Evolutionary conservation across 2,329 filamentous ascomycete species (phyloP).

Genomic region (Lecanicillium sp.): DNA sequence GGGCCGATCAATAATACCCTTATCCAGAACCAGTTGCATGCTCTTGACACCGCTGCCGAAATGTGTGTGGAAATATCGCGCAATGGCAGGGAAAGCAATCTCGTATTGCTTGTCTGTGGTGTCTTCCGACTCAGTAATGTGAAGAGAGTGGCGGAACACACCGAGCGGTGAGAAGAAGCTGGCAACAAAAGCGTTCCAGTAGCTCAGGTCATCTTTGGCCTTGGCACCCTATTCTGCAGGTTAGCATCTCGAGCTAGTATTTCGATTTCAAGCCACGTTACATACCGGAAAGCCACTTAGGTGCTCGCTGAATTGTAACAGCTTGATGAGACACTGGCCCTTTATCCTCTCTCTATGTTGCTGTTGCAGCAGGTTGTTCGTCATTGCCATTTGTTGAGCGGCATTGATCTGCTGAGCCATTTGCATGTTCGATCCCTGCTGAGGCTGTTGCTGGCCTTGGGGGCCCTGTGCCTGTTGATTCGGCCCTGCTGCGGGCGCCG

Average conservation of each 20-base stretch:
- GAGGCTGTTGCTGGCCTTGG: conserved; percentile 25
- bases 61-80: conserved; percentile 83
- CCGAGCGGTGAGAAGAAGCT: conserved; percentile 74
- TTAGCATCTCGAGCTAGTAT: conserved; percentile 7
- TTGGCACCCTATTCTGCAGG: conserved; percentile 37
- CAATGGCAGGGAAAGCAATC: conserved; percentile 70
- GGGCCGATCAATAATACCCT: conserved; percentile 44
- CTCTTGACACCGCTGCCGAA: conserved; percentile 80
- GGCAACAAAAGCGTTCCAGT: conserved; percentile 74
- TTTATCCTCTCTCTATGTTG: conserved; percentile 45
- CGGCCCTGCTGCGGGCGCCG: conserved; percentile 32
- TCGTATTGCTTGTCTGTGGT: conserved; percentile 72
- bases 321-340: conserved; percentile 48
- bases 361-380: conserved; percentile 30
- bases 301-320: conserved; percentile 56
- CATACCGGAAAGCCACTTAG: conserved; percentile 42
- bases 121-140: conserved; percentile 47
- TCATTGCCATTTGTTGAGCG: conserved; percentile 27
- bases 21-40: conserved; percentile 79
- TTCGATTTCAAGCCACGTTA: conserved; percentile 26
- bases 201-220: conserved; percentile 58
- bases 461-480: conserved; percentile 20
- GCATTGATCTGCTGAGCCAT: conserved; percentile 19
- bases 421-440: conserved; percentile 25
- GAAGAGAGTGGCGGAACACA: conserved; percentile 66